Conservation (phyloP, 2,329 filamentous ascomycete species). For the Sclerotinia borealis region DNA sequence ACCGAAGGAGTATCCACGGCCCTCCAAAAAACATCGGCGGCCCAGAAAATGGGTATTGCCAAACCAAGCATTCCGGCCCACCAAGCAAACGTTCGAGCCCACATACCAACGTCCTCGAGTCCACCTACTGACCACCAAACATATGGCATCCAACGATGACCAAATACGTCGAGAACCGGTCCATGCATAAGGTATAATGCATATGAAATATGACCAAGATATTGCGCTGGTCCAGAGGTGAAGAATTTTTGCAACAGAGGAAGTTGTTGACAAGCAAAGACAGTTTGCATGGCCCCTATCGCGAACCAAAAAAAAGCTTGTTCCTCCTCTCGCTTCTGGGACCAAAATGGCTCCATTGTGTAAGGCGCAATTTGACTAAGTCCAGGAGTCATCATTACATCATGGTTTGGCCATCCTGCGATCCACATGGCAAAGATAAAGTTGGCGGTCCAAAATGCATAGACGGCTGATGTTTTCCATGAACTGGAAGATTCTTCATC, state of each 20-base stretch:
- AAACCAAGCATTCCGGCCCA: constrained; percentile 35
- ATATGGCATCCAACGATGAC: constrained; percentile 24
- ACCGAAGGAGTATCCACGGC: constrained; percentile 47
- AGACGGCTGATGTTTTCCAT: constrained; percentile 1
- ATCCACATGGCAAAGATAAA: constrained; percentile 26
- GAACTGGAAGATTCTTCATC: not conserved
- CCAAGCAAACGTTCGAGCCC: constrained; percentile 30
- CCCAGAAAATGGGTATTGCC: constrained; percentile 43
- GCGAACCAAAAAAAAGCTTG: constrained; percentile 25
- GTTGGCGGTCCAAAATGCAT: constrained; percentile 27
- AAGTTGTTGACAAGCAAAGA: constrained; percentile 33
- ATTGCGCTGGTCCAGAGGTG: constrained; percentile 44
- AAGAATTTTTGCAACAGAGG: constrained; percentile 39
- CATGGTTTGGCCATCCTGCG: constrained; percentile 28
- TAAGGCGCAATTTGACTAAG: constrained; percentile 21
- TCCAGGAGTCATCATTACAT: constrained; percentile 23
- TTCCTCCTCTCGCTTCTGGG: constrained; percentile 19
- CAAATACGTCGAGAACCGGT: constrained; percentile 36
- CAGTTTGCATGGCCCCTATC: constrained; percentile 29
- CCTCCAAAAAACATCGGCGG: constrained; percentile 54
- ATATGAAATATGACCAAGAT: constrained; percentile 51
- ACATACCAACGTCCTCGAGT: constrained; percentile 17
- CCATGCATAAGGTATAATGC: constrained; percentile 54
- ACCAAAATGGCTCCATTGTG: constrained; percentile 25
- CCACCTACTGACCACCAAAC: constrained; percentile 18